Percentiles rank a stretch among this genome's conserved stretches.
These are phyloP conservation scores for Cyclotella atomus DNA, from an alignment of 108 stramenopile genomes.

Conservation along the genomic window DNA sequence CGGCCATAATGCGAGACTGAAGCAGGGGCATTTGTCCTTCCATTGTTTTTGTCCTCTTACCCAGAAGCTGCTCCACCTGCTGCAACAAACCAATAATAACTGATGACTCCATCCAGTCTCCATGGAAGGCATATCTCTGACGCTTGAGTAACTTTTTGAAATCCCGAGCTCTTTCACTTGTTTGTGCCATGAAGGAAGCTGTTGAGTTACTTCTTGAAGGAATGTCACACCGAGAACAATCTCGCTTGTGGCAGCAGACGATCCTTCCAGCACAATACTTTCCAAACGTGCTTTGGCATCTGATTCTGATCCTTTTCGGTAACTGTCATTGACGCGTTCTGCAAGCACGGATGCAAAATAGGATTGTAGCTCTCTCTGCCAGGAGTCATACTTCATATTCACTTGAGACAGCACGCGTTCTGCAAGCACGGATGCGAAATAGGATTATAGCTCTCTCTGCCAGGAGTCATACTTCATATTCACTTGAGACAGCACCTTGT, in stretches of 20 bases:
- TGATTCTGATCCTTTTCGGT: slow-evolving; percentile 62
- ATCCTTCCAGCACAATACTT: slow-evolving; percentile 78
- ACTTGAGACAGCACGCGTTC: slow-evolving; percentile 94
- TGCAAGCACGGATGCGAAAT: too few species aligned
- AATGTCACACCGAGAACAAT: slow-evolving; percentile 94
- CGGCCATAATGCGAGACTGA: slow-evolving; percentile 90
- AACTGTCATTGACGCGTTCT: slow-evolving; percentile 65
- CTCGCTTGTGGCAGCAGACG: slow-evolving; percentile 82
- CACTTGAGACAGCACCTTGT: slow-evolving; percentile 92
- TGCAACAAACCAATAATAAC: slow-evolving; percentile 83
- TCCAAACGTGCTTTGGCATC: slow-evolving; percentile 82
- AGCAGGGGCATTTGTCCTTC: slow-evolving; percentile 92
- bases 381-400: slow-evolving; percentile 96
- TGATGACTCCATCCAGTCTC: slow-evolving; percentile 93
- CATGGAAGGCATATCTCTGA: slow-evolving; percentile 85
- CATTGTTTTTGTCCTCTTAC: slow-evolving; percentile 83
- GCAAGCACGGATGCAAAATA: slow-evolving; percentile 85
- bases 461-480: slow-evolving; percentile 98
- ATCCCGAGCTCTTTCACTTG: slow-evolving; percentile 68
- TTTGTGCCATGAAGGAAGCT: slow-evolving; percentile 59
- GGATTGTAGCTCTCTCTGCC: slow-evolving; percentile 95
- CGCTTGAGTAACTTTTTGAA: slow-evolving; percentile 89
- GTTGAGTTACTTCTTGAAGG: slow-evolving; percentile 86
- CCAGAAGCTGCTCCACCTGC: slow-evolving; percentile 89
- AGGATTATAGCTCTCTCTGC: slow-evolving; percentile 94